Base-by-base conservation (phyloP, 2,329 filamentous ascomycete species). In the Gremmenia infestans region DNA sequence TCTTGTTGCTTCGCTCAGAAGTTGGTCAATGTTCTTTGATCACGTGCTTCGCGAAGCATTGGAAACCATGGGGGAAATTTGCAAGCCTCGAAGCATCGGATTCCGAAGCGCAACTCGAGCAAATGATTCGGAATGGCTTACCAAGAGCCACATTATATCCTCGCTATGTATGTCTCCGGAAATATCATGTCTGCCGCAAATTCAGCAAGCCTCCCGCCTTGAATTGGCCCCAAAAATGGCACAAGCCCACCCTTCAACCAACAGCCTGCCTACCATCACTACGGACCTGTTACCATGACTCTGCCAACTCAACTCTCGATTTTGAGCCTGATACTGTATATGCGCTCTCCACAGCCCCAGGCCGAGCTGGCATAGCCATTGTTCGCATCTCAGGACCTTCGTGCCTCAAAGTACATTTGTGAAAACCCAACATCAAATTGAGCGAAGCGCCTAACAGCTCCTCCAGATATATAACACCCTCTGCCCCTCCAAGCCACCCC, bases 331-430 rank as follows among this genome's bases (percentile, higher is more conserved):
- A 68, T 39, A 97, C 93, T 1, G 96, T 99, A 52, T 97, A 96
- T 71, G 94, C 94, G 0, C 76, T 97, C 0, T 97, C 93, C 0
- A 95, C 92, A 0, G 91, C 90, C 0, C 78, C 87, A 11, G 94
- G 93, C 1, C 85, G 85, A 68, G 91, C 91, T 45, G 94, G 91
- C 1, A 96, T 99, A 69, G 93, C 93, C 1, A 86, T 97, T 37
- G 85, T 97, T 52, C 84, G 94, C 14, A 79, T 96, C 25, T 97
- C 94, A 4, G 94, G 94, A 0, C 81, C 88, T 28, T 83, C 85
- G 46, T 93, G 88, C 71, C 72, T 81, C 57, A 77, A 85, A 66
- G 86, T 90, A 76, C 65, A 73, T 32, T 11, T 39, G 48, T 32
- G 57, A 37, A 17, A 17, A 43, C 17, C 23, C 11, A 19, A 55